A percentile compares a stretch with the other conserved stretches of the same genome.
phyloP scores from a whole-genome alignment of 2,329 filamentous ascomycete species.

The Rhynchosporium agropyri region DNA sequence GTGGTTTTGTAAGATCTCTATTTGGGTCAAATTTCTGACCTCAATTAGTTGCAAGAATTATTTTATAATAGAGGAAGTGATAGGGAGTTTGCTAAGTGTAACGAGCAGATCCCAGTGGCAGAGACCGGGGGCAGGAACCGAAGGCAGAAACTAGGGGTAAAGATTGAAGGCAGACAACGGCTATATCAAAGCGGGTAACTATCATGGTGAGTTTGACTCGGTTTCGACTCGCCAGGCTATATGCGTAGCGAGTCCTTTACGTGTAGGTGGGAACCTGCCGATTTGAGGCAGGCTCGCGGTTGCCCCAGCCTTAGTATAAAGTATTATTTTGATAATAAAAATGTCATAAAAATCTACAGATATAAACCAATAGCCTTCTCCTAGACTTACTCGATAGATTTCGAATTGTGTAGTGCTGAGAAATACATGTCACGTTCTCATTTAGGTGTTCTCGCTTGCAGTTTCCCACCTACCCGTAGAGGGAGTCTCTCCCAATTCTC shows the following conservation, averaged over 20 bases:
- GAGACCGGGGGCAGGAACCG: not conserved
- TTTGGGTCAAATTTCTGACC: not conserved
- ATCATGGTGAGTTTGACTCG: not conserved
- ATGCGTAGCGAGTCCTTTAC: not conserved
- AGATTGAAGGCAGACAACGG: not conserved
- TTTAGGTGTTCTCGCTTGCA: too few relatives aligned
- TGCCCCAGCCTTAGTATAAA: too few relatives aligned
- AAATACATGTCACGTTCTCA: too few relatives aligned
- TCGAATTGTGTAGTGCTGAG: too few relatives aligned
- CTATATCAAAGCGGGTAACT: not conserved
- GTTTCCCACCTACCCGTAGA: too few relatives aligned
- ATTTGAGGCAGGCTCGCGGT: too few relatives aligned
- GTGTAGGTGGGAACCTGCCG: too few relatives aligned
- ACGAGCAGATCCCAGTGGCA: not conserved
- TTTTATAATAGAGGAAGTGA: not conserved
- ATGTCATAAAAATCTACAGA: too few relatives aligned
- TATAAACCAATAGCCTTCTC: too few relatives aligned
- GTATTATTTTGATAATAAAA: too few relatives aligned
- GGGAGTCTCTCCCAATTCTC: too few relatives aligned
- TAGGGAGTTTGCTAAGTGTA: not conserved
- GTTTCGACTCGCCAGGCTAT: conserved; percentile 2
- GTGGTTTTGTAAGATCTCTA: not conserved
- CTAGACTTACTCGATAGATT: too few relatives aligned
- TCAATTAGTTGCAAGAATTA: not conserved
- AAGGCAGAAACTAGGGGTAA: not conserved